Evolutionary conservation across 352 stramenopile species (phyloP).

Genomic region (Aphanomyces invadans): DNA sequence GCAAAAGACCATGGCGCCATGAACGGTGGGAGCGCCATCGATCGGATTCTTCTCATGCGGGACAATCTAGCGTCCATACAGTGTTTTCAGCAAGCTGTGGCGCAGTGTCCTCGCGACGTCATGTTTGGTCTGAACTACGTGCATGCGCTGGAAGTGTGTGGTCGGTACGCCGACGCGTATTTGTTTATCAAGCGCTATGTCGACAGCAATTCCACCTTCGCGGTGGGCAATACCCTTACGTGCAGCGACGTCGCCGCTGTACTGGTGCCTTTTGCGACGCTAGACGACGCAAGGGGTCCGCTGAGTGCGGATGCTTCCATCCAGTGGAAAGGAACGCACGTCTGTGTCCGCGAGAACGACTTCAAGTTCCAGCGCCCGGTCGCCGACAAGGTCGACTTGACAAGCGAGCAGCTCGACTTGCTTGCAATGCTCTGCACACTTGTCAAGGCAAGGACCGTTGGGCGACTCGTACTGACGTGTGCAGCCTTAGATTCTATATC

Average conservation of each 20-base stretch:
- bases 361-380: neutral
- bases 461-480: neutral
- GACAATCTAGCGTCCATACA: constrained; percentile 29
- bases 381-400: neutral
- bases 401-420: constrained; percentile 35
- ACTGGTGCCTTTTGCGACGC: constrained; percentile 27
- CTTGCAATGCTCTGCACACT: constrained; percentile 72
- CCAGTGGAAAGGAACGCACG: neutral
- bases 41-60: neutral
- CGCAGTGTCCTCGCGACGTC: constrained; percentile 34
- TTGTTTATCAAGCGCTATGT: constrained; percentile 39
- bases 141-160: constrained; percentile 46
- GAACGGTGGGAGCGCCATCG: constrained; percentile 22
- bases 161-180: constrained; percentile 40
- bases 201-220: constrained; percentile 31
- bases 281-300: neutral
- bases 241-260: constrained; percentile 31
- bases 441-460: constrained; percentile 40
- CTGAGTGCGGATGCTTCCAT: neutral
- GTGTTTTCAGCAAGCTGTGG: constrained; percentile 51
- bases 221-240: constrained; percentile 27
- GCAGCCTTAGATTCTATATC: constrained; percentile 52
- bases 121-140: constrained; percentile 61
- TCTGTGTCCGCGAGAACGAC: neutral
- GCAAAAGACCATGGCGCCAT: constrained; percentile 60